Conservation (phyloP, 2,329 filamentous ascomycete genomes). For the Magnaporthiopsis poae region DNA sequence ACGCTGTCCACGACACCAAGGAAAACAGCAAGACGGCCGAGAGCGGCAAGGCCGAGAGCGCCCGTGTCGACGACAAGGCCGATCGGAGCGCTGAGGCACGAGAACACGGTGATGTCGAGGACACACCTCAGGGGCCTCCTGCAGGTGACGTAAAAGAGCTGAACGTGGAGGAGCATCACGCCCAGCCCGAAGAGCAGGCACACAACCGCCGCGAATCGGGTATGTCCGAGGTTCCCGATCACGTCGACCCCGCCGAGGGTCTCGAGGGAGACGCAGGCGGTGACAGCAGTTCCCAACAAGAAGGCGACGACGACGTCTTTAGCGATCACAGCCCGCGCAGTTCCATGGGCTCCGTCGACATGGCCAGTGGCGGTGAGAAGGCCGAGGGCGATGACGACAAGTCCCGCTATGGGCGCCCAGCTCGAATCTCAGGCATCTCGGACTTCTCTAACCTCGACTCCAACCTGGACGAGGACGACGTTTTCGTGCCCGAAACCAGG, state of each 20-base stretch:
- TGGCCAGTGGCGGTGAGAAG: constrained; percentile 8
- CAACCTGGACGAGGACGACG: constrained; percentile 28
- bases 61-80: not conserved
- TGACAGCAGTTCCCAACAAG: constrained; percentile 41
- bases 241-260: constrained; percentile 6
- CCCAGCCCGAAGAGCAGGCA: constrained; percentile 7
- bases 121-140: not conserved
- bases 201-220: constrained; percentile 15
- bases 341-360: constrained; percentile 42
- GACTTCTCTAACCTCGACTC: constrained; percentile 45
- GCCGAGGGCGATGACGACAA: constrained; percentile 10
- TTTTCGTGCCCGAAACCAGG: constrained; percentile 45
- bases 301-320: constrained; percentile 51
- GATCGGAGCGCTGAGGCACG: not conserved
- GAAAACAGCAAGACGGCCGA: constrained; percentile 4
- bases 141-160: constrained; percentile 9
- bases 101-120: constrained; percentile 9
- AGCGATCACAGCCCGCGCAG: constrained; percentile 48
- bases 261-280: constrained; percentile 25
- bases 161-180: constrained; percentile 8
- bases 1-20: not conserved
- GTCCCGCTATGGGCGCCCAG: constrained; percentile 23
- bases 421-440: constrained; percentile 40
- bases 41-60: not conserved
- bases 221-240: constrained; percentile 13